Percentiles rank a stretch among this genome's conserved stretches.
These are phyloP conservation scores for Backusella liffmaniae DNA, from an alignment of 192 early-diverging fungal species.

Conservation along the genomic window DNA sequence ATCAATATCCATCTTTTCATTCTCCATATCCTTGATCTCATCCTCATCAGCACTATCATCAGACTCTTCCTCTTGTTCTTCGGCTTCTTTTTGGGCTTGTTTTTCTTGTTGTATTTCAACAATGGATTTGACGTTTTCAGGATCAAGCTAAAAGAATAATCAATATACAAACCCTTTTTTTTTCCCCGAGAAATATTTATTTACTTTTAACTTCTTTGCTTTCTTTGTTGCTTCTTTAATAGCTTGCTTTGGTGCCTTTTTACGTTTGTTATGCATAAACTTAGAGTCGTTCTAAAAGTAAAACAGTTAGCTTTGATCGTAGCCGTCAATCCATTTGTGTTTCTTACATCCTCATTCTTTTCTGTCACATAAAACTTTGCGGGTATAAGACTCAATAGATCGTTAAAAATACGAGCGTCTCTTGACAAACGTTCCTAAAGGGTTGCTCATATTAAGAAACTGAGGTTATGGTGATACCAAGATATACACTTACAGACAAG, in stretches of 20 bases:
- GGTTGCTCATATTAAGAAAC: not conserved
- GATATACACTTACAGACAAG: not conserved
- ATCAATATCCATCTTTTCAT: constrained; percentile 29
- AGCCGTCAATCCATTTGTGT: constrained; percentile 6
- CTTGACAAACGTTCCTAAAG: constrained; percentile 56
- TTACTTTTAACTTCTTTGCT: constrained; percentile 82
- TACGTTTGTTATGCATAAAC: constrained; percentile 83
- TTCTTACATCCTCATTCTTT: constrained; percentile 50
- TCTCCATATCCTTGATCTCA: constrained; percentile 27
- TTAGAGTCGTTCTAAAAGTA: constrained; percentile 31
- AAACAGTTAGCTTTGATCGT: not conserved
- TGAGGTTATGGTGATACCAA: not conserved
- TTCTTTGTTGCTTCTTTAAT: constrained; percentile 79
- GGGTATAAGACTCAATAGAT: constrained; percentile 79
- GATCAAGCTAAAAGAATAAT: constrained; percentile 64
- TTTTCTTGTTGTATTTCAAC: constrained; percentile 65
- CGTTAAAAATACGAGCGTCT: constrained; percentile 71
- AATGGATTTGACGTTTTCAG: constrained; percentile 72
- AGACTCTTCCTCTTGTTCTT: constrained; percentile 34
- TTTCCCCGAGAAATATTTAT: constrained; percentile 6
- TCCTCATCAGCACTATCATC: constrained; percentile 41
- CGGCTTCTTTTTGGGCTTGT: constrained; percentile 34
- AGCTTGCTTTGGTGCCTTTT: constrained; percentile 71
- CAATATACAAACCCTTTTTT: constrained; percentile 8
- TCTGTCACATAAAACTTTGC: constrained; percentile 79